Evolutionary conservation across 2,329 filamentous ascomycete species (phyloP), one percentile per base, ranked within the genome.

Genomic region (Aureobasidium sp.): DNA sequence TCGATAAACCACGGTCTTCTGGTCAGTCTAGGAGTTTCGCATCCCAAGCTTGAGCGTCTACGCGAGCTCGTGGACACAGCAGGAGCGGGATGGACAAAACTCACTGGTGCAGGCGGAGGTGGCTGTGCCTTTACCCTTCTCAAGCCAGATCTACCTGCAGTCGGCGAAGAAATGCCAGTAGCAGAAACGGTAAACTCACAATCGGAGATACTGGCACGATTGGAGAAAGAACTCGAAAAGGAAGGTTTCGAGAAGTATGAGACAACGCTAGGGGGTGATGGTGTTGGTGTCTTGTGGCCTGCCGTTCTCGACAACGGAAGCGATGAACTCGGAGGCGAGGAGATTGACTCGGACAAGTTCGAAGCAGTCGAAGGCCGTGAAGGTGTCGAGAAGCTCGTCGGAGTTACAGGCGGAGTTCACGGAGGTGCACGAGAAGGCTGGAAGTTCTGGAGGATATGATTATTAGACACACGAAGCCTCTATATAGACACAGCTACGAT

Each of bases 71-170:
- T 96, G 53, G 93, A 99, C 67, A 86, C 94, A 68, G 84, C 91
- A 62, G 89, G 88, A 44, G 89, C 97, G 61, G 94, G 94, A 36
- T 99, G 92, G 92, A 97, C 94, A 13, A 99, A 99, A 74, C 82
- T 99, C 62, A 99, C 94, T 0, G 94, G 94, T 37, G 94, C 94
- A 1, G 94, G 94, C 27, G 95, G 94, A 13, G 95, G 94, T 62
- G 94, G 94, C 3, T 97, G 95, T 74, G 93, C 92, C 3, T 97
- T 99, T 67, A 95, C 93, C 0, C 79, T 99, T 4, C 79, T 99
- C 53, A 88, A 87, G 66, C 89, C 90, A 0, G 83, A 83, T 68
- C 11, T 61, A 29, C 45, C 53, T 29, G 48, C 25, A 8, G 29
- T 53, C 6, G 63, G 63, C 48, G 63, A 64, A 29, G 59, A 62